Evolutionary conservation across 176 grass and related monocot genomes (phyloP).

Genomic region (Panicum miliaceum): DNA sequence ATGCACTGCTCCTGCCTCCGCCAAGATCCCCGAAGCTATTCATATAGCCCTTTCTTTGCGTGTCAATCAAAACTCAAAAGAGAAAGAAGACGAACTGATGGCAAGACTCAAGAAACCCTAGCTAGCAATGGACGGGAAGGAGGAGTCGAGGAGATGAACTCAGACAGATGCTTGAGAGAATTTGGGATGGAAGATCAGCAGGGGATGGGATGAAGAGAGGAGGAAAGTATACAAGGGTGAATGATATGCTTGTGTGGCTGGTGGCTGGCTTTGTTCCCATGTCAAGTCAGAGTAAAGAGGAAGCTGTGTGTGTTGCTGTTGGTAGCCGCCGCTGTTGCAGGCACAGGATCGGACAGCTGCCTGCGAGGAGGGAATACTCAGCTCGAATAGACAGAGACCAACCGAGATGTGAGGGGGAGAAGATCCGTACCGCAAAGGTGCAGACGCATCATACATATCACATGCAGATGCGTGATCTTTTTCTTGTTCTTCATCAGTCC

Average conservation of each 20-base stretch:
- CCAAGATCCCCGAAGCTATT: slow-evolving; percentile 52
- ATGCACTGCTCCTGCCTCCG: slow-evolving; percentile 41
- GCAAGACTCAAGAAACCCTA: slow-evolving; percentile 47
- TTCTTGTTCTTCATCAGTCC: neutral
- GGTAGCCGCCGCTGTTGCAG: slow-evolving; percentile 6
- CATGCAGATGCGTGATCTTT: slow-evolving; percentile 25
- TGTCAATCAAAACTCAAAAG: neutral
- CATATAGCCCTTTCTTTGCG: slow-evolving; percentile 26
- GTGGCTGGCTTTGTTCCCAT: slow-evolving; percentile 83
- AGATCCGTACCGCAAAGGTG: slow-evolving; percentile 29
- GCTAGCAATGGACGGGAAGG: slow-evolving; percentile 9
- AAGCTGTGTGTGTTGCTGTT: slow-evolving; percentile 38
- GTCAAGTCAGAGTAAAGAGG: slow-evolving; percentile 82
- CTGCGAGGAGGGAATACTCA: slow-evolving; percentile 6
- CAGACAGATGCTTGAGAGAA: neutral
- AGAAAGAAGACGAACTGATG: neutral
- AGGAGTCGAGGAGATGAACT: slow-evolving; percentile 36
- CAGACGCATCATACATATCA: slow-evolving; percentile 27
- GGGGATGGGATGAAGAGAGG: slow-evolving; percentile 4
- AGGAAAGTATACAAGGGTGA: slow-evolving; percentile 34
- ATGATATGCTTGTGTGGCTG: slow-evolving; percentile 50
- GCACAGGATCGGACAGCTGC: slow-evolving; percentile 13
- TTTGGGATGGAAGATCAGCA: neutral
- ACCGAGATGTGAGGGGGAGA: neutral
- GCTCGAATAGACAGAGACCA: slow-evolving; percentile 16